These are phyloP conservation scores for Rhexocercosporidium sp. DNA, from an alignment of 2,329 filamentous ascomycete genomes.

Conservation along the genomic window DNA sequence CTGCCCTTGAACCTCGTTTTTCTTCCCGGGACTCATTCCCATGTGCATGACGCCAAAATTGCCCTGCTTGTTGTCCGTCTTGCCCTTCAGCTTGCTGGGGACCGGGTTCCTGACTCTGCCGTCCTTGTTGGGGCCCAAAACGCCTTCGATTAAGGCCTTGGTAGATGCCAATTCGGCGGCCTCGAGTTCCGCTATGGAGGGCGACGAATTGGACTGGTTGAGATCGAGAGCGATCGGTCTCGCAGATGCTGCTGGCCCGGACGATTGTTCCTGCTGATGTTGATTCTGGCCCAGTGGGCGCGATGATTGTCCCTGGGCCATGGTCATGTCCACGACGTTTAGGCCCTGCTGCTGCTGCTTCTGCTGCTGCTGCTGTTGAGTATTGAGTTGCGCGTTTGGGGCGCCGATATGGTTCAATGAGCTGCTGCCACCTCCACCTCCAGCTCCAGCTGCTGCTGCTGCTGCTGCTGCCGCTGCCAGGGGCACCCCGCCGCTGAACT, in stretches of 20 bases:
- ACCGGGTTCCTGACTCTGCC: slow-evolving; percentile 62
- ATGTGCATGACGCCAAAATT: slow-evolving; percentile 70
- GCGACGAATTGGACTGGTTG: slow-evolving; percentile 30
- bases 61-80: slow-evolving; percentile 59
- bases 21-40: slow-evolving; percentile 49
- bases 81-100: slow-evolving; percentile 66
- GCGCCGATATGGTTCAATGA: neutral
- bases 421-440: slow-evolving; percentile 11
- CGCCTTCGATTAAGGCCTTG: slow-evolving; percentile 34
- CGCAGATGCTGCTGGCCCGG: slow-evolving; percentile 30
- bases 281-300: slow-evolving; percentile 29
- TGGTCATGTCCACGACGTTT: slow-evolving; percentile 12
- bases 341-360: slow-evolving; percentile 5
- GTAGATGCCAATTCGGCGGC: slow-evolving; percentile 54
- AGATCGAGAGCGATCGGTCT: slow-evolving; percentile 29
- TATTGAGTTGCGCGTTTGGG: slow-evolving; percentile 6
- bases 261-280: slow-evolving; percentile 19
- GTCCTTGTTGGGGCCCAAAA: slow-evolving; percentile 48
- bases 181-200: slow-evolving; percentile 57
- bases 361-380: neutral
- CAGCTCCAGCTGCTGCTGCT: no score
- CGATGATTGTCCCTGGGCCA: slow-evolving; percentile 37
- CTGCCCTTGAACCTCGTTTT: slow-evolving; percentile 41
- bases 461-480: no score
- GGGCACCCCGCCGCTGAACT: slow-evolving; percentile 30